Conservation (phyloP, 2,329 filamentous ascomycete genomes). For the Monosporascus sp. region DNA sequence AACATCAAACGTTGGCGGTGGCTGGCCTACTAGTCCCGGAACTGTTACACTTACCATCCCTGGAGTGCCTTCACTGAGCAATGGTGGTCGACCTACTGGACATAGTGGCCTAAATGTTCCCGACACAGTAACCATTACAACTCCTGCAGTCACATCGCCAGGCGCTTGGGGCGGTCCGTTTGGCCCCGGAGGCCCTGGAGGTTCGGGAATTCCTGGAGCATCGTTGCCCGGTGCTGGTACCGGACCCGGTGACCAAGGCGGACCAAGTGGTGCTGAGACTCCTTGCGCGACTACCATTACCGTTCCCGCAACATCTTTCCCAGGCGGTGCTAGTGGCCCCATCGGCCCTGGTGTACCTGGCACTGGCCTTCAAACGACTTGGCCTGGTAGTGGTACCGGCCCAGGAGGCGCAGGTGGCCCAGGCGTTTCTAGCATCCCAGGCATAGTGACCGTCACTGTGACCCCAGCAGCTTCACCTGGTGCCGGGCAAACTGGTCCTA, state of each 20-base stretch:
- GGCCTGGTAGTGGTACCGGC: no score
- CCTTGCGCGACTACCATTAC: neutral
- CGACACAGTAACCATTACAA: constrained; percentile 11
- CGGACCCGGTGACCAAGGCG: constrained; percentile 4
- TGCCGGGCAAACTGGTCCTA: no score
- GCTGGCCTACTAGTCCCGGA: no score
- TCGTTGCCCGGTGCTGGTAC: no score
- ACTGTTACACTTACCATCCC: no score
- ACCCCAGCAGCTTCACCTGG: no score
- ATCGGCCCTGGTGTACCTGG: neutral
- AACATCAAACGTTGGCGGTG: no score
- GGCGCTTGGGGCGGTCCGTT: no score
- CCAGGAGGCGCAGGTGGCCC: neutral
- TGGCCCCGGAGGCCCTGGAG: no score
- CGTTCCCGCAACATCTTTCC: neutral
- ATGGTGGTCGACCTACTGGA: no score
- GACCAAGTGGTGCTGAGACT: neutral
- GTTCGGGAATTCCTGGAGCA: no score
- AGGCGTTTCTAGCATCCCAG: neutral
- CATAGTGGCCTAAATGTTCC: neutral
- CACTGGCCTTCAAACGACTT: neutral
- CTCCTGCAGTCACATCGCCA: constrained; percentile 6
- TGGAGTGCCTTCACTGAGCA: no score
- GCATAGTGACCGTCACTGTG: neutral
- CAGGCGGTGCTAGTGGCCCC: neutral